phyloP scores from a whole-genome alignment of 2,329 filamentous ascomycete genomes.

The Colletotrichum gigasporum region DNA sequence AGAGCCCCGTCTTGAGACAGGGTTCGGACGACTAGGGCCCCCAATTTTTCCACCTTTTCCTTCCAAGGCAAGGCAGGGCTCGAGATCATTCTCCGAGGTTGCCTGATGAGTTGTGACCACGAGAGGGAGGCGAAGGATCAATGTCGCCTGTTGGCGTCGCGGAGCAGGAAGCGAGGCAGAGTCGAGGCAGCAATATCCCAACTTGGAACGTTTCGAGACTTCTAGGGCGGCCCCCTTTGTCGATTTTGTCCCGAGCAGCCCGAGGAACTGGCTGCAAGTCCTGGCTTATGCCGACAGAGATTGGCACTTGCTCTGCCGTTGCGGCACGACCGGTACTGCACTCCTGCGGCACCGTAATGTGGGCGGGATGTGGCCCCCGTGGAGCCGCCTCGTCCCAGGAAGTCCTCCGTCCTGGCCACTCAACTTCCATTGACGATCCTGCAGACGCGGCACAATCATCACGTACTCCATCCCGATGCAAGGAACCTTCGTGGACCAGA shows the following conservation, averaged over 20 bases:
- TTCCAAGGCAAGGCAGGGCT: no score
- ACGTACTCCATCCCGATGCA: background rate
- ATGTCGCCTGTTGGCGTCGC: background rate
- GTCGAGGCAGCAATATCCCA: no score
- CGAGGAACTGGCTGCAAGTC: no score
- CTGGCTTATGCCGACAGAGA: background rate
- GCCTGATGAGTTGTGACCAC: background rate
- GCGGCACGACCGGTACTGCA: background rate
- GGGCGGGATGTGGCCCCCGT: background rate
- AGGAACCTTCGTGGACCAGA: background rate
- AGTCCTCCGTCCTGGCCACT: background rate
- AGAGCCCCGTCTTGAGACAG: background rate
- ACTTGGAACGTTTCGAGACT: no score
- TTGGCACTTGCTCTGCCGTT: background rate
- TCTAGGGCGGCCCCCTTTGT: no score
- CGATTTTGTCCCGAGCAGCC: no score
- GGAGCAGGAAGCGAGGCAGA: no score
- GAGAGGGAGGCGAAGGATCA: background rate
- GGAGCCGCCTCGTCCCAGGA: background rate
- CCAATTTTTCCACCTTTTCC: no score
- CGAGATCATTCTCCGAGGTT: background rate
- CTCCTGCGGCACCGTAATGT: slow-evolving; percentile 2
- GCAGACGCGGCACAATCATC: background rate
- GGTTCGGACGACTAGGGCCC: no score
- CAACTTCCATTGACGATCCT: background rate